Percentiles rank a stretch among this genome's conserved stretches.
These are phyloP conservation scores for Vitis amurensis DNA, from an alignment of 164 flowering plant species.

Conservation along the genomic window DNA sequence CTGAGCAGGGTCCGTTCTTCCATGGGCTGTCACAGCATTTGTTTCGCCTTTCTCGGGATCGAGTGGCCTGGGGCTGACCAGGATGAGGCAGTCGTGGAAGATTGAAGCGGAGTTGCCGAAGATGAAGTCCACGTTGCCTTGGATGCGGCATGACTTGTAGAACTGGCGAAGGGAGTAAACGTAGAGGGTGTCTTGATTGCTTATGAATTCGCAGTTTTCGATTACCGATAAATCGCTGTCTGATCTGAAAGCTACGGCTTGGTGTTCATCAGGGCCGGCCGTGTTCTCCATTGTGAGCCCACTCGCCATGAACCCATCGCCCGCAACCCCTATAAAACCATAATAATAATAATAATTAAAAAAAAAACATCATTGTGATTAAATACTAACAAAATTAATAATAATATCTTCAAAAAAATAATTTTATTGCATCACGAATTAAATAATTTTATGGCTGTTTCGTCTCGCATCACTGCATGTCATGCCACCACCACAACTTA, in stretches of 20 bases:
- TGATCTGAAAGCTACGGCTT: too few species aligned
- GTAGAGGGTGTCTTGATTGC: slow-evolving; percentile 25
- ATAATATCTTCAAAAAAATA: too few species aligned
- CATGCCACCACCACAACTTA: slow-evolving; percentile 22
- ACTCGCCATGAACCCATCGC: too few species aligned
- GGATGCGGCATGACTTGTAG: slow-evolving; percentile 14
- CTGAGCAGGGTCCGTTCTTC: slow-evolving; percentile 20
- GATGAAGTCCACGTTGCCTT: slow-evolving; percentile 28
- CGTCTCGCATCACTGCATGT: too few species aligned
- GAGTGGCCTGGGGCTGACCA: slow-evolving; percentile 14
- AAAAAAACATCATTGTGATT: too few species aligned
- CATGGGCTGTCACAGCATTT: slow-evolving; percentile 26
- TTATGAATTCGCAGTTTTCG: slow-evolving; percentile 10
- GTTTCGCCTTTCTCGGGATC: slow-evolving; percentile 4
- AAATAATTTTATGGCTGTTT: too few species aligned
- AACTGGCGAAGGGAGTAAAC: slow-evolving; percentile 22
- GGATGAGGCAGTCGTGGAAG: slow-evolving; percentile 20
- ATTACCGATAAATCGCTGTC: too few species aligned
- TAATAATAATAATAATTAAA: too few species aligned
- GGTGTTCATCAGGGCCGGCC: too few species aligned
- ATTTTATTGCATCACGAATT: too few species aligned
- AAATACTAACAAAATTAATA: too few species aligned
- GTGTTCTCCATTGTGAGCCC: too few species aligned
- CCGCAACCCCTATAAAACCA: slow-evolving; percentile 37
- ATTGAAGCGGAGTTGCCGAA: slow-evolving; percentile 20